A percentile compares a stretch with the other conserved stretches of the same genome.
Conservation (phyloP, 78 protist genomes). For the Blattamonas nauphoetae region DNA sequence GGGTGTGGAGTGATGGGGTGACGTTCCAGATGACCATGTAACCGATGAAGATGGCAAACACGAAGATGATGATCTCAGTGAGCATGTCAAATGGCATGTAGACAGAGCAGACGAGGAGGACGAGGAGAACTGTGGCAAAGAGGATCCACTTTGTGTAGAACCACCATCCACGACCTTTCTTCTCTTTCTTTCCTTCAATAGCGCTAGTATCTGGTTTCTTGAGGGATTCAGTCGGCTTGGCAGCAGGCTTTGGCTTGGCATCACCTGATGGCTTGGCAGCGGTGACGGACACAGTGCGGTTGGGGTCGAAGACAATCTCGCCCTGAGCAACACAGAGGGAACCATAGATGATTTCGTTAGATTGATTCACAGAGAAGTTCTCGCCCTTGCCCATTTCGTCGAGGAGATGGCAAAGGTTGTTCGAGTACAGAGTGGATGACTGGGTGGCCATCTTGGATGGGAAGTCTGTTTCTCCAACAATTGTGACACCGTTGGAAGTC, state of each 20-base stretch:
- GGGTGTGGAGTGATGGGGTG: slow-evolving; percentile 91
- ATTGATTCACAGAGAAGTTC: slow-evolving; percentile 48
- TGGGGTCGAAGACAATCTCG: neutral
- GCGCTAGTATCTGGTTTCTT: neutral
- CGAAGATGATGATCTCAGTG: slow-evolving; percentile 53
- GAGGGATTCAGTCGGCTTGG: neutral
- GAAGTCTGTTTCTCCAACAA: slow-evolving; percentile 89
- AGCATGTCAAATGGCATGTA: slow-evolving; percentile 2
- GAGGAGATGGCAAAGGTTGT: slow-evolving; percentile 65
- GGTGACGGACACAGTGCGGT: slow-evolving; percentile 30
- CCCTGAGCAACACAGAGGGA: slow-evolving; percentile 21
- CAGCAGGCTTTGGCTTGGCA: neutral
- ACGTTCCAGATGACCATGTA: slow-evolving; percentile 77
- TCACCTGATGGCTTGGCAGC: slow-evolving; percentile 26
- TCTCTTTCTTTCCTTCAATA: neutral
- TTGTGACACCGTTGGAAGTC: slow-evolving; percentile 51
- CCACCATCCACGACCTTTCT: neutral
- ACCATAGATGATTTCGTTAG: slow-evolving; percentile 62
- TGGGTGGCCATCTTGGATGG: slow-evolving; percentile 68
- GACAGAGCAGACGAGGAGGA: slow-evolving; percentile 18
- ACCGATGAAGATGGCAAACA: slow-evolving; percentile 48
- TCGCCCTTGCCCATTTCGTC: slow-evolving; percentile 37
- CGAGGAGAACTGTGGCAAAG: neutral
- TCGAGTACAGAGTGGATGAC: slow-evolving; percentile 54
- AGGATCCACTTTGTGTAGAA: neutral